A percentile compares a stretch with the other conserved stretches of the same genome.
Evolutionary conservation across 306 rosid species (phyloP).

Genomic region (Casuarina glauca): DNA sequence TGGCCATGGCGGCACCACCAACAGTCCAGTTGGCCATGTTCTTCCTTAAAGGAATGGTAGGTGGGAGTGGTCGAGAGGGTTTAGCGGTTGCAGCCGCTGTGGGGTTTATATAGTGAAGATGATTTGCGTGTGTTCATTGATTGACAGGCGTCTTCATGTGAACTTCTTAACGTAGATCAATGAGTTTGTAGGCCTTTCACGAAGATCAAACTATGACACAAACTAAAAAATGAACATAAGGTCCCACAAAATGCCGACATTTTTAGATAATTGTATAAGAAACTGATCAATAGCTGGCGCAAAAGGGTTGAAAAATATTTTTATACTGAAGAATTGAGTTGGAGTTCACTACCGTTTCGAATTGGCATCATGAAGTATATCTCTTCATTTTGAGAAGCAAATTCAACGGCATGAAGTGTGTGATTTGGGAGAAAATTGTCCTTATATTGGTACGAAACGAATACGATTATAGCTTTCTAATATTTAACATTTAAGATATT

Average conservation of each 20-base stretch:
- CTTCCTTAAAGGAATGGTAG: neutral
- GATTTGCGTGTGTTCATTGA: neutral
- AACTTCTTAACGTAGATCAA: neutral
- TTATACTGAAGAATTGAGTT: neutral
- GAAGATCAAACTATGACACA: neutral
- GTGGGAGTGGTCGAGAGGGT: neutral
- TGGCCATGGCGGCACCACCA: slow-evolving; percentile 33
- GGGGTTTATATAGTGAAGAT: slow-evolving; percentile 42
- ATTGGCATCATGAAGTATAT: neutral
- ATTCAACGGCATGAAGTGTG: neutral
- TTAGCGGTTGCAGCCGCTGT: slow-evolving; percentile 17
- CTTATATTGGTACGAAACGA: neutral
- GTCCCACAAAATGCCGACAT: neutral
- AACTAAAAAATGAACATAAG: neutral
- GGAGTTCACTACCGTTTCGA: neutral
- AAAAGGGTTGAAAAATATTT: neutral
- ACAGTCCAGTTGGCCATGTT: slow-evolving; percentile 40
- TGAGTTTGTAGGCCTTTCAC: neutral
- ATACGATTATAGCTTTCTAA: too few species aligned
- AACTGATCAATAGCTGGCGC: neutral
- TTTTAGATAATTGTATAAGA: too few species aligned
- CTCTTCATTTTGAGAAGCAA: neutral
- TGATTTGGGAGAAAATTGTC: neutral
- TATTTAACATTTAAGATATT: too few species aligned
- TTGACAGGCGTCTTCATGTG: slow-evolving; percentile 4